These are phyloP conservation scores for Quercus alba DNA, from an alignment of 306 rosid species.

Conservation along the genomic window DNA sequence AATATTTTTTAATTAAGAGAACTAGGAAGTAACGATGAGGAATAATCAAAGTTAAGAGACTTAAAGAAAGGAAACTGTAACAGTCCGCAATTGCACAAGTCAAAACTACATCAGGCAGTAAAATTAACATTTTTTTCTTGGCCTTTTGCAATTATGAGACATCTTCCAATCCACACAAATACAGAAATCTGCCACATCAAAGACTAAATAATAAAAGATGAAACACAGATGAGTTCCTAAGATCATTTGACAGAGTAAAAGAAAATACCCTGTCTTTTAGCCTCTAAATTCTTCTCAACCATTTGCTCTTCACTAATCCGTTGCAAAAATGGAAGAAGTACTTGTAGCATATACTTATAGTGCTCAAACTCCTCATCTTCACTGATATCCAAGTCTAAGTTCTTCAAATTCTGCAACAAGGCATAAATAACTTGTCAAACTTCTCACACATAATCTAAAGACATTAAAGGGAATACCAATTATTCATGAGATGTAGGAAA, in stretches of 20 bases:
- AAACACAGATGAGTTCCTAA: not conserved
- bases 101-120: too few relatives aligned
- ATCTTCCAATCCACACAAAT: not conserved
- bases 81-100: not conserved
- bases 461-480: not conserved
- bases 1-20: not conserved
- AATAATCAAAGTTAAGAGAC: too few relatives aligned
- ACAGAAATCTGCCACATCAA: not conserved
- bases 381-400: not conserved
- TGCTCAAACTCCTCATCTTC: slow-evolving; percentile 16
- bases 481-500: not conserved
- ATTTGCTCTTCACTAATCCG: slow-evolving; percentile 59
- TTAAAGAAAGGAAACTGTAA: not conserved
- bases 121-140: not conserved
- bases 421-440: not conserved
- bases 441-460: not conserved
- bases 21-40: too few relatives aligned
- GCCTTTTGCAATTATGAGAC: not conserved
- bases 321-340: slow-evolving; percentile 61
- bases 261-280: slow-evolving; percentile 56
- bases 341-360: slow-evolving; percentile 44
- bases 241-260: not conserved
- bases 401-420: slow-evolving; percentile 30
- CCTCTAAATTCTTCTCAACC: slow-evolving; percentile 57
- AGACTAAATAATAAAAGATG: not conserved